phyloP scores from a whole-genome alignment of 2,329 filamentous ascomycete species.

The Cercospora sojina region DNA sequence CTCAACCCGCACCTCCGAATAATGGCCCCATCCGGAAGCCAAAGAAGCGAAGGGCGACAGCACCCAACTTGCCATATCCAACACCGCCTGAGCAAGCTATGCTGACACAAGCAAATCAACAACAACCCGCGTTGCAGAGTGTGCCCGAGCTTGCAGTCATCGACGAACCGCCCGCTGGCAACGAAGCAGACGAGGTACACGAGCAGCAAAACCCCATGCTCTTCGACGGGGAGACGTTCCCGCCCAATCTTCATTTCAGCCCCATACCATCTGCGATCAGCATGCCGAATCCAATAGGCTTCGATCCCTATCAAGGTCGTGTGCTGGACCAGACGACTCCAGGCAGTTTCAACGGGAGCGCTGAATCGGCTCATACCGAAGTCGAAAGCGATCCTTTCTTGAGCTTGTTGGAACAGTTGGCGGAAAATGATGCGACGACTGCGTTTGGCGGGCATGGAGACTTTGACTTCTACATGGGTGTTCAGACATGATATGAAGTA shows the following conservation, averaged over 20 bases:
- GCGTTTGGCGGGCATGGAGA: slow-evolving; percentile 66
- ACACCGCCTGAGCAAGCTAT: slow-evolving; percentile 22
- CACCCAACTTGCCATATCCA: slow-evolving; percentile 28
- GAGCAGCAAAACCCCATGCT: slow-evolving; percentile 28
- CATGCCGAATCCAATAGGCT: slow-evolving; percentile 6
- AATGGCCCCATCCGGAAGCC: slow-evolving; percentile 15
- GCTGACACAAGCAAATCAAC: slow-evolving; percentile 5
- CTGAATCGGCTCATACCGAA: slow-evolving; percentile 44
- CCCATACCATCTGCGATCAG: slow-evolving; percentile 26
- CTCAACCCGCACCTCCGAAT: slow-evolving; percentile 8
- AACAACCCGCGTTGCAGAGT: slow-evolving; percentile 13
- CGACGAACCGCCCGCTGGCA: slow-evolving; percentile 4
- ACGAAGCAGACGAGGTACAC: slow-evolving; percentile 11
- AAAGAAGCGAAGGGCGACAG: slow-evolving; percentile 30
- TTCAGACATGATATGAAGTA: slow-evolving; percentile 17
- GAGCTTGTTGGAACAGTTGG: slow-evolving; percentile 74
- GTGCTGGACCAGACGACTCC: slow-evolving; percentile 46
- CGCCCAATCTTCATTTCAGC: slow-evolving; percentile 43
- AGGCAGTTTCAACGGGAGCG: slow-evolving; percentile 43
- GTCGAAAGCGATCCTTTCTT: slow-evolving; percentile 77
- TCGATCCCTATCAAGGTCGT: slow-evolving; percentile 29
- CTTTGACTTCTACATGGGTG: slow-evolving; percentile 70
- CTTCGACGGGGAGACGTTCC: slow-evolving; percentile 39
- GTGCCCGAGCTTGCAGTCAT: slow-evolving; percentile 13
- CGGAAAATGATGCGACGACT: slow-evolving; percentile 69